Evolutionary conservation across 2,329 filamentous ascomycete genomes (phyloP), one percentile per base, ranked within the genome.

Genomic region (Stagonosporopsis vannaccii): DNA sequence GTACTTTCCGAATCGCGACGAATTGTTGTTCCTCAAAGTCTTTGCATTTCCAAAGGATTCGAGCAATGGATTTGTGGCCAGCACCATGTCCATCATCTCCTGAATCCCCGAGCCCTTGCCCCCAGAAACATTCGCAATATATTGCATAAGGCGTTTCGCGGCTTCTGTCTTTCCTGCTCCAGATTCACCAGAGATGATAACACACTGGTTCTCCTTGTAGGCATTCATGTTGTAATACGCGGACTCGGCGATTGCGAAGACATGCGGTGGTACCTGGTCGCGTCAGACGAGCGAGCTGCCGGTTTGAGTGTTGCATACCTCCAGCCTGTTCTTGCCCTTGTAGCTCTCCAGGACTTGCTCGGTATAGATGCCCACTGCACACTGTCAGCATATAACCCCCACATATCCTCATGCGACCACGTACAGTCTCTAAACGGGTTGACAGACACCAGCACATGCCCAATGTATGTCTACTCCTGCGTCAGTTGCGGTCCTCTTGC

Each of bases 141-240:
- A 99, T 80, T 99, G 95, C 94, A 99, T 99, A 71, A 99, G 90
- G 69, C 94, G 90, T 84, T 99, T 98, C 58, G 95, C 95, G 5
- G 95, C 95, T 79, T 99, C 95, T 13, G 95, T 99, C 84, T 99
- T 99, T 76, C 95, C 95, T 30, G 95, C 95, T 74, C 95, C 95
- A 2, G 95, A 98, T 80, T 99, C 95, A 74, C 95, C 95, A 4
- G 95, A 98, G 68, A 99, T 99, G 78, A 99, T 99, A 66, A 99
- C 94, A 80, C 95, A 98, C 78, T 99, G 95, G 80, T 98, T 98
- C 69, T 98, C 95, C 72, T 92, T 92, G 83, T 99, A 99, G 42
- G 93, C 94, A 78, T 98, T 98, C 95, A 99, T 98, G 82, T 99
- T 98, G 82, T 98, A 98, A 82, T 99, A 99, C 51, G 93, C 79